These are phyloP conservation scores for Eucalyptus curtisii DNA, from an alignment of 345 rosid species.

Conservation along the genomic window DNA sequence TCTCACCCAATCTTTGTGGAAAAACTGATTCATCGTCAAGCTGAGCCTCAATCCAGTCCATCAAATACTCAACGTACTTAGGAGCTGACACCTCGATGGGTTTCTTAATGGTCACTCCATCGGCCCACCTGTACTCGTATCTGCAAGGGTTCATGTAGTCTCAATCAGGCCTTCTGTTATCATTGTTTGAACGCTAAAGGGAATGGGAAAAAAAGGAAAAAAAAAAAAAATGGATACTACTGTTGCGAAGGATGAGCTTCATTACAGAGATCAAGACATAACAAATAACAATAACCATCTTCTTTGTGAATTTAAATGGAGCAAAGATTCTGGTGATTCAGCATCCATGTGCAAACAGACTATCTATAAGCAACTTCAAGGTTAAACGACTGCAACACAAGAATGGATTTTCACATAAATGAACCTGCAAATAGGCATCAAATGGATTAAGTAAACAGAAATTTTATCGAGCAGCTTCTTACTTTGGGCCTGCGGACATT, in stretches of 20 bases:
- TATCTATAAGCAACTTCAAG: background rate
- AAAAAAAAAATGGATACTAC: background rate
- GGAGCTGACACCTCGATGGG: conserved; percentile 78
- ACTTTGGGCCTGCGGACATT: conserved; percentile 71
- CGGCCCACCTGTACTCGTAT: conserved; percentile 74
- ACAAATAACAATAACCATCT: background rate
- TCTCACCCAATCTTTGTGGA: conserved; percentile 50
- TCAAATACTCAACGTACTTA: conserved; percentile 53
- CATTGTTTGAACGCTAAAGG: background rate
- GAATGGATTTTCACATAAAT: background rate
- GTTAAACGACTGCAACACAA: background rate
- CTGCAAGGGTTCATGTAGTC: conserved; percentile 6
- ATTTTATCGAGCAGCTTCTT: background rate
- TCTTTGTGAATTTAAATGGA: background rate
- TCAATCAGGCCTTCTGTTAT: background rate
- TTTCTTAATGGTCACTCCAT: conserved; percentile 57
- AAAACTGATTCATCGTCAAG: conserved; percentile 57
- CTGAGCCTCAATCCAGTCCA: conserved; percentile 68
- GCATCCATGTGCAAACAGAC: background rate
- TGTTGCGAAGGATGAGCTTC: background rate
- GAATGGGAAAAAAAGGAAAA: background rate
- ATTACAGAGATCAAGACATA: background rate
- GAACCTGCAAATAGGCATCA: background rate
- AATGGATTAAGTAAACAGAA: background rate
- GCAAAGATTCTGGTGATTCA: background rate